A percentile compares a stretch with the other conserved stretches of the same genome.
Evolutionary conservation across 108 stramenopile species (phyloP).

Genomic region (Nitzschia sp.): DNA sequence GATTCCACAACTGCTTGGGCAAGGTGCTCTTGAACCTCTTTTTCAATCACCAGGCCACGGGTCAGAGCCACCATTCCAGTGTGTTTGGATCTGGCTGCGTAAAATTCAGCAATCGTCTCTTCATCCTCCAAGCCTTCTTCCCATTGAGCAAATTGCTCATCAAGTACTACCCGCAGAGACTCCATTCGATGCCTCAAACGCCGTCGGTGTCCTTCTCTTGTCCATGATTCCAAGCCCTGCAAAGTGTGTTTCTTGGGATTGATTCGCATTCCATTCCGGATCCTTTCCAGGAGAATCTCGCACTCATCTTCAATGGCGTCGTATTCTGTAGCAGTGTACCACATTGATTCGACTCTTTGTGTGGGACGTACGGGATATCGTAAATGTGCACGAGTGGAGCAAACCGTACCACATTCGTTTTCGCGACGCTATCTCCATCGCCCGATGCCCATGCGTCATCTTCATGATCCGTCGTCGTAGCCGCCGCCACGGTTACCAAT

Average conservation of each 20-base stretch:
- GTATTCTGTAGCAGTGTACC: conserved; percentile 13
- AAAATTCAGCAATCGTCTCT: conserved; percentile 9
- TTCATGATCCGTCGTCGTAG: too few relatives aligned
- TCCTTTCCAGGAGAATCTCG: not conserved
- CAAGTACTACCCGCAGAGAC: conserved; percentile 1
- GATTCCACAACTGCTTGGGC: not conserved
- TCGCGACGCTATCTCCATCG: not conserved
- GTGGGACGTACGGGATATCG: not conserved
- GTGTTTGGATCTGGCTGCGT: not conserved
- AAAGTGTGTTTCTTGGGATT: not conserved
- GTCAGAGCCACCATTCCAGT: conserved; percentile 8
- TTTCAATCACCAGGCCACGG: conserved; percentile 2
- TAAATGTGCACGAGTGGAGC: not conserved
- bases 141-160: conserved; percentile 19
- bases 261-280: not conserved
- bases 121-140: conserved; percentile 4
- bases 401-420: not conserved
- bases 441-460: too few relatives aligned
- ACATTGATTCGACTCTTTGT: not conserved
- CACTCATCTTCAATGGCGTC: conserved; percentile 3
- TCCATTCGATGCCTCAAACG: not conserved
- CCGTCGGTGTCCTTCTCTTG: not conserved
- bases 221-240: conserved; percentile 14
- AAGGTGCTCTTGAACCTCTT: not conserved
- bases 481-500: too few relatives aligned